A percentile compares a stretch with the other conserved stretches of the same genome.
These are phyloP conservation scores for Ambrosiella beaveri DNA, from an alignment of 2,329 filamentous ascomycete species.

Conservation along the genomic window DNA sequence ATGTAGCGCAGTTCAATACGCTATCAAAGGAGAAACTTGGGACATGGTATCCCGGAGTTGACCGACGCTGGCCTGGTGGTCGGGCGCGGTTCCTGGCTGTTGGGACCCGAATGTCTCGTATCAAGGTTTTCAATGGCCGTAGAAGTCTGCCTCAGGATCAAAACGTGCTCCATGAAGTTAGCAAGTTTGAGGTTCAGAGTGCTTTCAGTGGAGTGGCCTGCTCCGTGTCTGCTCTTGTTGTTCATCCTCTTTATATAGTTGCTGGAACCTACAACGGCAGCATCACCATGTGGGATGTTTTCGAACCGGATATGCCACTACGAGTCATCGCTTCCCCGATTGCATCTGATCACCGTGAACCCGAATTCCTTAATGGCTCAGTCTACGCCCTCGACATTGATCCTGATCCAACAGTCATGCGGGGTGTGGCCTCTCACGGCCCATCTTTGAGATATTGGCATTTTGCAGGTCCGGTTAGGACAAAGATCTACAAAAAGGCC, in stretches of 20 bases:
- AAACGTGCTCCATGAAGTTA: no score
- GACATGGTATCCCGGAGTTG: not conserved
- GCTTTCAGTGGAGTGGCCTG: constrained; percentile 79
- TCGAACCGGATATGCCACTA: constrained; percentile 62
- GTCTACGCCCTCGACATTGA: constrained; percentile 75
- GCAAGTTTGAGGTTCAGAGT: constrained; percentile 28
- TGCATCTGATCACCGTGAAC: constrained; percentile 49
- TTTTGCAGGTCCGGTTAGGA: not conserved
- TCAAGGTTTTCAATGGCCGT: constrained; percentile 75
- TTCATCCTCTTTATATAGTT: constrained; percentile 75
- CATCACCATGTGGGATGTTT: constrained; percentile 91
- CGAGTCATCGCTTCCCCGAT: constrained; percentile 76
- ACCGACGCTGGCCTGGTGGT: constrained; percentile 51
- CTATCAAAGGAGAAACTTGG: not conserved
- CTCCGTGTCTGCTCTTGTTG: constrained; percentile 53
- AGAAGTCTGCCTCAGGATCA: constrained; percentile 22
- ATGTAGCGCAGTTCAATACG: constrained; percentile 22
- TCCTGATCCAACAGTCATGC: constrained; percentile 67
- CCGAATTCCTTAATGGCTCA: constrained; percentile 55
- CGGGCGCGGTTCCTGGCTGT: constrained; percentile 64
- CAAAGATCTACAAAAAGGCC: no score
- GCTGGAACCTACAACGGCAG: constrained; percentile 90
- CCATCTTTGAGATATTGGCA: constrained; percentile 76
- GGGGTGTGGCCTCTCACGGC: constrained; percentile 75
- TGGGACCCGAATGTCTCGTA: constrained; percentile 60